A percentile compares a stretch with the other conserved stretches of the same genome.
phyloP scores from a whole-genome alignment of 2,329 filamentous ascomycete genomes.

The Trichoderma hamatum region DNA sequence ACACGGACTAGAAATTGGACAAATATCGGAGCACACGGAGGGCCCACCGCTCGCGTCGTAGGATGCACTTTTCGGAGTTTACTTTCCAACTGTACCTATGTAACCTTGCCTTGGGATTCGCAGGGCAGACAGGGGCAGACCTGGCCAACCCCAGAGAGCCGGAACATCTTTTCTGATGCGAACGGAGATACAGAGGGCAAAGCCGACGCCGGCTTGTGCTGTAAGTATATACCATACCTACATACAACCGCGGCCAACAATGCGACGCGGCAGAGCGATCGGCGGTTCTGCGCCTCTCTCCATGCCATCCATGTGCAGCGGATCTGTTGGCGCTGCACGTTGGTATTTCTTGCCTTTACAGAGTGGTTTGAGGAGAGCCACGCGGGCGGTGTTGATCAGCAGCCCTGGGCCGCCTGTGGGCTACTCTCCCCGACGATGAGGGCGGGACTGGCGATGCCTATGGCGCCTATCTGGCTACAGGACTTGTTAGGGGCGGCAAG shows the following conservation, averaged over 20 bases:
- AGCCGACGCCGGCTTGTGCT: background rate
- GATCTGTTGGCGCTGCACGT: background rate
- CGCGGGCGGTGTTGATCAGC: background rate
- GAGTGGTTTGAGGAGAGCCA: background rate
- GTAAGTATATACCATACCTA: background rate
- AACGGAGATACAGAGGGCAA: background rate
- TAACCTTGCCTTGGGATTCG: background rate
- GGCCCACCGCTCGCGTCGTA: conserved; percentile 15
- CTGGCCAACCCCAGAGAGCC: background rate
- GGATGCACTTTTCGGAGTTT: conserved; percentile 3
- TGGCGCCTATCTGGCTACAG: background rate
- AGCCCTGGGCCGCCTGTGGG: background rate
- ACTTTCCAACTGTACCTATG: background rate
- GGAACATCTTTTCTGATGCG: background rate
- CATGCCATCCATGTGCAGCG: background rate
- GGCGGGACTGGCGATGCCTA: background rate
- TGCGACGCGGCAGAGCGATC: background rate
- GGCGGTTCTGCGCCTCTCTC: background rate
- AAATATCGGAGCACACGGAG: conserved; percentile 22
- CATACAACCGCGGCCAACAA: background rate
- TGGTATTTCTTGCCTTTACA: background rate
- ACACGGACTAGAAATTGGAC: conserved; percentile 17
- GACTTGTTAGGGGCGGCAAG: background rate
- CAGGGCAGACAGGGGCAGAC: background rate
- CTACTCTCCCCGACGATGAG: background rate